These are phyloP conservation scores for Pichia sp. DNA, from an alignment of 1,139 yeast species.

Conservation along the genomic window DNA sequence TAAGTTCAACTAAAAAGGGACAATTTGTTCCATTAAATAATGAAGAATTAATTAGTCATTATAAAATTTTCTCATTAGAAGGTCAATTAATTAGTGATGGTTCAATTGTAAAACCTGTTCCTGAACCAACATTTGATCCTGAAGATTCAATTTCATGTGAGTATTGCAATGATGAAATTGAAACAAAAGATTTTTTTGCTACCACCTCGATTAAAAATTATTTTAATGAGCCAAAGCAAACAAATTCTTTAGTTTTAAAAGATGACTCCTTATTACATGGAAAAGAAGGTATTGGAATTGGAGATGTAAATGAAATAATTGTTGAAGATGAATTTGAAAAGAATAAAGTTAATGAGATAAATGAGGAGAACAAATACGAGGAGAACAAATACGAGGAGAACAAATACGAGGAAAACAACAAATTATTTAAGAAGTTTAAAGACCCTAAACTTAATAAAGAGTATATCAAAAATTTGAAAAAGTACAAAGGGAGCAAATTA, in stretches of 20 bases:
- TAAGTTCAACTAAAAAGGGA: constrained; percentile 48
- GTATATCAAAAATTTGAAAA: too few species aligned
- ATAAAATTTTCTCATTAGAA: constrained; percentile 33
- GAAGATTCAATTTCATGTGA: constrained; percentile 13
- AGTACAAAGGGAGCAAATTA: too few species aligned
- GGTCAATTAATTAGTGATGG: constrained; percentile 28
- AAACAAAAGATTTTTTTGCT: too few species aligned
- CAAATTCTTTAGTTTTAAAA: too few species aligned
- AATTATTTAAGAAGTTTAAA: background rate
- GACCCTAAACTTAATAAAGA: too few species aligned
- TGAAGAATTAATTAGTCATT: constrained; percentile 34
- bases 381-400: background rate
- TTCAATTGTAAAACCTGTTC: constrained; percentile 16
- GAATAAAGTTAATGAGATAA: background rate
- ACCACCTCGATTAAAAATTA: too few species aligned
- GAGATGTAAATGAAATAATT: background rate
- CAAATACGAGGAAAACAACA: background rate
- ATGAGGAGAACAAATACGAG: background rate
- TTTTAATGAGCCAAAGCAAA: too few species aligned
- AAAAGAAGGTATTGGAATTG: background rate
- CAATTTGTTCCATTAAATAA: constrained; percentile 38
- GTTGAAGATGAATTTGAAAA: background rate
- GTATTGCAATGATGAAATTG: constrained; percentile 5
- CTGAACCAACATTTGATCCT: constrained; percentile 19
- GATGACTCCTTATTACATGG: background rate